phyloP scores from a whole-genome alignment of 2,329 filamentous ascomycete genomes.

The Arachnopeziza araneosa region DNA sequence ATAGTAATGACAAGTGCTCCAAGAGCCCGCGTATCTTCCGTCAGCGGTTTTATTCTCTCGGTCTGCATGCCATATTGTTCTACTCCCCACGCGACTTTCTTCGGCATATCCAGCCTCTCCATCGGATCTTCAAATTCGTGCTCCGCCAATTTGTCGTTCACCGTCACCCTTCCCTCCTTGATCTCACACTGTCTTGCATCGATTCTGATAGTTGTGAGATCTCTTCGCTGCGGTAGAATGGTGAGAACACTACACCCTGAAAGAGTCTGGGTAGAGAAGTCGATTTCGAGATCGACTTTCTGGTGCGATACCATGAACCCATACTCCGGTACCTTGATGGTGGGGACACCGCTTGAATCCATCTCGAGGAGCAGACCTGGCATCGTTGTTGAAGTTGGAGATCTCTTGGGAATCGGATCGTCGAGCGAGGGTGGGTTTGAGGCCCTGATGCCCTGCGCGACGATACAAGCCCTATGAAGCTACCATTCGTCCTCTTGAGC shows the following conservation, averaged over 20 bases:
- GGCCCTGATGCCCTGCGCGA: conserved; percentile 21
- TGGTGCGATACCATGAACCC: conserved; percentile 65
- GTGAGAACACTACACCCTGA: conserved; percentile 77
- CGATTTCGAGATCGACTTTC: conserved; percentile 82
- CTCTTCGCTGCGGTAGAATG: conserved; percentile 51
- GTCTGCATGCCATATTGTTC: conserved; percentile 71
- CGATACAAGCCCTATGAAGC: conserved; percentile 14
- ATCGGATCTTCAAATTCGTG: conserved; percentile 55
- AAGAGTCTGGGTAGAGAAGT: conserved; percentile 71
- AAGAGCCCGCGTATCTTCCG: conserved; percentile 35
- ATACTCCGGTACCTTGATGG: conserved; percentile 17
- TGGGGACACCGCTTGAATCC: conserved; percentile 9
- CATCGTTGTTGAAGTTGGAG: conserved; percentile 12
- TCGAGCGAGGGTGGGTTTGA: conserved; percentile 5
- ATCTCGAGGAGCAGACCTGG: conserved; percentile 23
- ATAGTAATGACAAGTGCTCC: conserved; percentile 54
- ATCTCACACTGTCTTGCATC: conserved; percentile 60
- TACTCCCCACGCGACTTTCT: conserved; percentile 56
- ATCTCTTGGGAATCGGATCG: not conserved
- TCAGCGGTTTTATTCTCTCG: conserved; percentile 50
- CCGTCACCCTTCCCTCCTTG: conserved; percentile 46
- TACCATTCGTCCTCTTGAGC: conserved; percentile 23
- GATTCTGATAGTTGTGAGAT: conserved; percentile 52
- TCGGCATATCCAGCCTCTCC: conserved; percentile 54
- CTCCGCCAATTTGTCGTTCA: conserved; percentile 36